Conservation (phyloP, 768 basidiomycete species). For the Agrocybe pediades region DNA sequence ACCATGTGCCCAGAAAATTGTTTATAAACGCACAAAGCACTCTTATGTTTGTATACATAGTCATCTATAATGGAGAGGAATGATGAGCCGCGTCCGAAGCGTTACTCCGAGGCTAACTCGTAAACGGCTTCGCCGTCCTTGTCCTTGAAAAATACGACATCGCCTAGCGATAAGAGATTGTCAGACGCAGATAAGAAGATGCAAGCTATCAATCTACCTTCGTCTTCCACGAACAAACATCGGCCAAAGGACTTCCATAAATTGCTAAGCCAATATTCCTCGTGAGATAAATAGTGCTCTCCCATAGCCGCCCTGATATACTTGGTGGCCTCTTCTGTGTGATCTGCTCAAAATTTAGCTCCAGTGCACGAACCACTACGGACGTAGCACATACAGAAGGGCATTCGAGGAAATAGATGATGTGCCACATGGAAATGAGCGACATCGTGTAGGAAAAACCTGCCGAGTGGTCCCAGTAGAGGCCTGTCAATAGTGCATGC, state of each 20-base stretch:
- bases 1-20: too few relatives aligned
- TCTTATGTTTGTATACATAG: too few relatives aligned
- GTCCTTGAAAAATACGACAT: constrained; percentile 30
- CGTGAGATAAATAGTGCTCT: constrained; percentile 47
- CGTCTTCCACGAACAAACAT: constrained; percentile 2
- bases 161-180: neutral
- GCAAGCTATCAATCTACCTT: constrained; percentile 8
- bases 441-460: constrained; percentile 52
- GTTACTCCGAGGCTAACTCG: constrained; percentile 3
- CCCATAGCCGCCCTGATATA: constrained; percentile 35
- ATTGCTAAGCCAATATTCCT: constrained; percentile 31
- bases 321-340: constrained; percentile 39
- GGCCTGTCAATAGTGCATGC: constrained; percentile 48
- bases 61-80: too few relatives aligned
- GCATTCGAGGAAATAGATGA: constrained; percentile 45
- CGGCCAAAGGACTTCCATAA: constrained; percentile 1
- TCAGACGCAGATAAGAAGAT: neutral
- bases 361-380: neutral
- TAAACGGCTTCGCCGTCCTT: constrained; percentile 16
- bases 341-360: constrained; percentile 25
- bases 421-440: constrained; percentile 48
- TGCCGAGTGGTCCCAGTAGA: constrained; percentile 50
- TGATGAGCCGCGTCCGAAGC: too few relatives aligned
- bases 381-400: constrained; percentile 37
- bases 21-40: too few relatives aligned